Evolutionary conservation across 2,329 filamentous ascomycete genomes (phyloP).

Genomic region (Teratosphaeria pseudoeucalypti): DNA sequence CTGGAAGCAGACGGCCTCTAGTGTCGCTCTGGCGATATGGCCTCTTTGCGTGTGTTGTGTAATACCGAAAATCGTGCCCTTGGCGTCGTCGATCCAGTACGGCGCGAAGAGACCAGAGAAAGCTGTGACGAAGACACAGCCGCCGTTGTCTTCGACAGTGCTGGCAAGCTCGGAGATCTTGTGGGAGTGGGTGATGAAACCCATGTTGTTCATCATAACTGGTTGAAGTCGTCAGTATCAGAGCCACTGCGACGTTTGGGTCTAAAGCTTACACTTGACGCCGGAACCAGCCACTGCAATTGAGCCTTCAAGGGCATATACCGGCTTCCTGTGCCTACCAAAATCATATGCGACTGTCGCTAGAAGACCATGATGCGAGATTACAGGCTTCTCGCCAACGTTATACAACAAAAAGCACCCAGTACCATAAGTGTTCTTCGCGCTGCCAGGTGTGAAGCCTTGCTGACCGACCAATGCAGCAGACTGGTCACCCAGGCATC

Average conservation of each 20-base stretch:
- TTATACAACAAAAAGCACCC: slow-evolving; percentile 87
- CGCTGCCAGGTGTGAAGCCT: slow-evolving; percentile 71
- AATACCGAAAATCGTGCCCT: slow-evolving; percentile 60
- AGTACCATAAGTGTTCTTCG: slow-evolving; percentile 87
- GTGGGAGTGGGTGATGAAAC: slow-evolving; percentile 52
- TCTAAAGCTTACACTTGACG: slow-evolving; percentile 37
- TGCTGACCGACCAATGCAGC: slow-evolving; percentile 63
- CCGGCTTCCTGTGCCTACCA: slow-evolving; percentile 46
- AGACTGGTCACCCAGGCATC: slow-evolving; percentile 78
- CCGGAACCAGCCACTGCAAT: slow-evolving; percentile 69
- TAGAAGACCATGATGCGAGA: slow-evolving; percentile 71
- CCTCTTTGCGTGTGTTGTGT: slow-evolving; percentile 65
- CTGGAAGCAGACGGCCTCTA: slow-evolving; percentile 87
- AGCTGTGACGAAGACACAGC: slow-evolving; percentile 76
- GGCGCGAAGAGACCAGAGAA: slow-evolving; percentile 87
- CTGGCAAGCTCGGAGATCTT: slow-evolving; percentile 56
- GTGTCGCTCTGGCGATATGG: slow-evolving; percentile 78
- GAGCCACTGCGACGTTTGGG: not conserved
- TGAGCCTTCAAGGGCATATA: slow-evolving; percentile 71
- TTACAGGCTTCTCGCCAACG: slow-evolving; percentile 72
- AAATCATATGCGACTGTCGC: slow-evolving; percentile 85
- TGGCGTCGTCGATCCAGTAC: slow-evolving; percentile 90
- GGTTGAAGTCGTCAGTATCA: not conserved
- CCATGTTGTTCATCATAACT: slow-evolving; percentile 44
- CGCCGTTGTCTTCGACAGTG: slow-evolving; percentile 64